Conservation (phyloP, 2,329 filamentous ascomycete genomes). For the Exophiala viscosa region DNA sequence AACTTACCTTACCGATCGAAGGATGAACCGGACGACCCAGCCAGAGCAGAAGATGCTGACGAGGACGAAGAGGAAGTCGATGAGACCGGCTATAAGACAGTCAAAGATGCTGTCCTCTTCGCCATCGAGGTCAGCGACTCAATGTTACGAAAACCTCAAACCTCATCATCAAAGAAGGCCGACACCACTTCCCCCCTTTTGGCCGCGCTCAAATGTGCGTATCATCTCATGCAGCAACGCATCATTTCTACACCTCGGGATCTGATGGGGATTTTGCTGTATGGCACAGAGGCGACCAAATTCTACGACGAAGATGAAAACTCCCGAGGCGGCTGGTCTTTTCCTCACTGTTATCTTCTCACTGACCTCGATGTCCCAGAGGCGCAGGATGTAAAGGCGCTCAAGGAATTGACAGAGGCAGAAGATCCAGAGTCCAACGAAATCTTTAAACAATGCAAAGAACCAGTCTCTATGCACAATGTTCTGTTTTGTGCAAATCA, state of each 20-base stretch:
- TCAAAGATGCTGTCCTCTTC: slow-evolving; percentile 97
- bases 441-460: slow-evolving; percentile 65
- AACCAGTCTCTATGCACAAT: slow-evolving; percentile 76
- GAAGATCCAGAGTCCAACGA: slow-evolving; percentile 58
- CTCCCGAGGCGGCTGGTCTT: slow-evolving; percentile 57
- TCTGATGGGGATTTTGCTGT: slow-evolving; percentile 93
- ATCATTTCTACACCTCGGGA: slow-evolving; percentile 96
- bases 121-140: slow-evolving; percentile 87
- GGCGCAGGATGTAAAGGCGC: slow-evolving; percentile 76
- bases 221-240: slow-evolving; percentile 93
- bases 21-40: slow-evolving; percentile 38
- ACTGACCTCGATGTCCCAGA: slow-evolving; percentile 83
- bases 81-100: slow-evolving; percentile 69
- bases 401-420: slow-evolving; percentile 74
- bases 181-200: slow-evolving; percentile 73
- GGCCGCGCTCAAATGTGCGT: slow-evolving; percentile 89
- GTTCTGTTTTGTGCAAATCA: slow-evolving; percentile 94
- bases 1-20: slow-evolving; percentile 24
- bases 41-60: slow-evolving; percentile 37
- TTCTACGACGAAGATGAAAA: slow-evolving; percentile 65
- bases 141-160: slow-evolving; percentile 70
- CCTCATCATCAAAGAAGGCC: slow-evolving; percentile 67
- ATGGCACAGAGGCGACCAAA: slow-evolving; percentile 80
- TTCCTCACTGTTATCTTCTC: slow-evolving; percentile 89
- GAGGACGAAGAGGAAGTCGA: slow-evolving; percentile 49